Conservation (phyloP, 2,329 filamentous ascomycete genomes). For the Alternaria sp. region DNA sequence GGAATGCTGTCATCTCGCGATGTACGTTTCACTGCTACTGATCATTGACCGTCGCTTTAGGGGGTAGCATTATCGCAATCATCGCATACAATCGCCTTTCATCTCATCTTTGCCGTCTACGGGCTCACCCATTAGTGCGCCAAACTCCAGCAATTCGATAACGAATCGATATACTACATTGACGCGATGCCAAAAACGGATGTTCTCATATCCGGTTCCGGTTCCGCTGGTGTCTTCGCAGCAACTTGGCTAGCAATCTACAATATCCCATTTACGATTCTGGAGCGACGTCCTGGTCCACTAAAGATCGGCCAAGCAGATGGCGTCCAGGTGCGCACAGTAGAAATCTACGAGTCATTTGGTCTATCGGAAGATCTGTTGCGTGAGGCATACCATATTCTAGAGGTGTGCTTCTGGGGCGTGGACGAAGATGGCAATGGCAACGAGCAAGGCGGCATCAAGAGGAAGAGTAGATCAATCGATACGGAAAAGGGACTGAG, state of each 20-base stretch:
- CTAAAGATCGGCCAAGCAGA: conserved; percentile 68
- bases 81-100: not conserved
- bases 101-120: not conserved
- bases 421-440: conserved; percentile 33
- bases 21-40: not conserved
- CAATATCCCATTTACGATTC: conserved; percentile 62
- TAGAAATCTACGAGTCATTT: conserved; percentile 77
- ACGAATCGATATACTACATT: not conserved
- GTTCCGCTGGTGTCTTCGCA: conserved; percentile 67
- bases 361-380: conserved; percentile 68
- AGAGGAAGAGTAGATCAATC: conserved; percentile 51
- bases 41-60: not conserved
- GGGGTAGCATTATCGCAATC: not conserved
- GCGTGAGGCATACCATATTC: conserved; percentile 70
- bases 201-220: conserved; percentile 67
- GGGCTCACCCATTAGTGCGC: too few species aligned
- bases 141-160: not conserved
- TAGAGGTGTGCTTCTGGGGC: conserved; percentile 64
- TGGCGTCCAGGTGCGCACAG: conserved; percentile 68
- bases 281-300: conserved; percentile 63
- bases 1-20: not conserved
- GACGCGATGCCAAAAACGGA: conserved; percentile 47
- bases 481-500: conserved; percentile 67
- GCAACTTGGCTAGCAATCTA: conserved; percentile 66
- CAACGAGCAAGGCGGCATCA: conserved; percentile 48